Evolutionary conservation across 2,329 filamentous ascomycete genomes (phyloP).

Genomic region (Sporothrix schenckii): DNA sequence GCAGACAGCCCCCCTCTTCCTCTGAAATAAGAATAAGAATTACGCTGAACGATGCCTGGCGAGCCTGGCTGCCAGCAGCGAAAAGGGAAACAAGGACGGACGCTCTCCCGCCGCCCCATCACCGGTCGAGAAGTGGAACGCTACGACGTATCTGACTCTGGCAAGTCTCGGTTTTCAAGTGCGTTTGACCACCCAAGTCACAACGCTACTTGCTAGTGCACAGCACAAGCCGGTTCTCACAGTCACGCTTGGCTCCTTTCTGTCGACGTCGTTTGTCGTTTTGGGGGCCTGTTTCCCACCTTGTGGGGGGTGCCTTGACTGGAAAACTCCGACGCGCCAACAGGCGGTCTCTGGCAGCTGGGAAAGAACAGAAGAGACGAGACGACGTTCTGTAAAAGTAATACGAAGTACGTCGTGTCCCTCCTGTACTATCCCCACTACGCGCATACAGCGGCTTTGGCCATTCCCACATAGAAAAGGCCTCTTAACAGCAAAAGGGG

Average conservation of each 20-base stretch:
- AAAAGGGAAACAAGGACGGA: slow-evolving; percentile 16
- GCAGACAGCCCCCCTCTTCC: background rate
- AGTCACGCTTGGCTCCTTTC: background rate
- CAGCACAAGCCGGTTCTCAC: slow-evolving; percentile 8
- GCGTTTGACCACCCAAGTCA: no score
- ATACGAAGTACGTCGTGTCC: no score
- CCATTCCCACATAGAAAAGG: background rate
- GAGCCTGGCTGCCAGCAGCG: background rate
- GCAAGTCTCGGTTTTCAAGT: no score
- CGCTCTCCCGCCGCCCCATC: slow-evolving; percentile 25
- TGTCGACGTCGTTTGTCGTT: no score
- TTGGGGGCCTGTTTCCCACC: background rate
- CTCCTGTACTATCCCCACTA: background rate
- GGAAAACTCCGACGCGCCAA: slow-evolving; percentile 19
- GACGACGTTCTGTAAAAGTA: no score
- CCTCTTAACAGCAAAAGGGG: no score
- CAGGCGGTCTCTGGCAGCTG: background rate
- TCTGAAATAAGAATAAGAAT: background rate
- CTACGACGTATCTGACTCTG: no score
- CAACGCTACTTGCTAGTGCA: background rate
- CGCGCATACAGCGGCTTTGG: slow-evolving; percentile 17
- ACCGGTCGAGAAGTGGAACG: no score
- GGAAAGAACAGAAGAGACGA: no score
- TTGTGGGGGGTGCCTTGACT: slow-evolving; percentile 12
- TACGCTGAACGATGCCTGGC: no score